phyloP scores from a whole-genome alignment of 768 basidiomycete genomes.

The Lactarius indigo region DNA sequence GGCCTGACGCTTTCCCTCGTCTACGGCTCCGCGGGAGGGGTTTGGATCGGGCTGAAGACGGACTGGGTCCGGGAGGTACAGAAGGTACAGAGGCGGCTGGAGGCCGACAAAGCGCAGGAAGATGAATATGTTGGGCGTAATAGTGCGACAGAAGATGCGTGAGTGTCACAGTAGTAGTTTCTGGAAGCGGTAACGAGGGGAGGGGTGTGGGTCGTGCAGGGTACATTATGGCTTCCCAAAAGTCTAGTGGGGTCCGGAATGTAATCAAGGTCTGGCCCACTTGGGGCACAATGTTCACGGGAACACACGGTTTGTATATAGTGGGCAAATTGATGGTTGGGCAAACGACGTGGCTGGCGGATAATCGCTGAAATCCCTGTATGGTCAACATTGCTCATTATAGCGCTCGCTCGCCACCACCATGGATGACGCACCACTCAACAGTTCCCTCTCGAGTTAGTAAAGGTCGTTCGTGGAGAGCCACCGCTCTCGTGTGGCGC shows the following conservation, averaged over 20 bases:
- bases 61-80: constrained; percentile 70
- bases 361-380: neutral
- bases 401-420: neutral
- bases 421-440: neutral
- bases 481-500: neutral
- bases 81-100: constrained; percentile 54
- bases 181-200: neutral
- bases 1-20: constrained; percentile 70
- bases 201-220: neutral
- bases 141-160: neutral
- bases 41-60: constrained; percentile 50
- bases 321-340: neutral
- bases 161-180: neutral
- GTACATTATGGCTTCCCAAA: neutral
- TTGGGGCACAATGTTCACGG: neutral
- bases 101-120: constrained; percentile 21
- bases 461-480: neutral
- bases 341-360: neutral
- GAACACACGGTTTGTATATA: neutral
- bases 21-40: constrained; percentile 52
- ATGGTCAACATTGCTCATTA: neutral
- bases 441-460: neutral
- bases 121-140: neutral
- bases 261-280: neutral
- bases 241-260: neutral